Evolutionary conservation across 2,329 filamentous ascomycete genomes (phyloP).

Genomic region (Phaeophleospora eucalypticola): DNA sequence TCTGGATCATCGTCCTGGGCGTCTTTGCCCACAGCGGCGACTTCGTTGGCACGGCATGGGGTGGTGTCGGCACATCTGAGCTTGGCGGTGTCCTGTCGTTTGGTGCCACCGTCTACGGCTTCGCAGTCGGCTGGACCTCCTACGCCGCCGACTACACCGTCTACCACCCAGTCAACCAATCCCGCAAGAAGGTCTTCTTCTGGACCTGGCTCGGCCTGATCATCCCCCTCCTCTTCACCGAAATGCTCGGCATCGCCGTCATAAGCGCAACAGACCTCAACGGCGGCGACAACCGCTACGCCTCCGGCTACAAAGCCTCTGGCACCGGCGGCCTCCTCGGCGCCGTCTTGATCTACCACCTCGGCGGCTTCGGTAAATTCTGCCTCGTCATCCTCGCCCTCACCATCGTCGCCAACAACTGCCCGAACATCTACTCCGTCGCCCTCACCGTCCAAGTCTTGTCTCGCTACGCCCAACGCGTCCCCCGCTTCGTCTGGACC

Average conservation of each 20-base stretch:
- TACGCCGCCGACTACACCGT: slow-evolving; percentile 77
- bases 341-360: slow-evolving; percentile 58
- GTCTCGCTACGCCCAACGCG: slow-evolving; percentile 52
- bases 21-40: slow-evolving; percentile 63
- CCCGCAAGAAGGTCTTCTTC: slow-evolving; percentile 60
- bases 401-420: slow-evolving; percentile 44
- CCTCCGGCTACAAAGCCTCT: slow-evolving; percentile 51
- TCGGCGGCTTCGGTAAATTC: slow-evolving; percentile 68
- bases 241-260: slow-evolving; percentile 68
- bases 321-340: slow-evolving; percentile 64
- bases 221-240: slow-evolving; percentile 67
- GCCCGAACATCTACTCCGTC: slow-evolving; percentile 58
- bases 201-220: slow-evolving; percentile 67
- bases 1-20: slow-evolving; percentile 68
- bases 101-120: slow-evolving; percentile 62
- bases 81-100: slow-evolving; percentile 62
- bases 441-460: slow-evolving; percentile 65
- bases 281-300: slow-evolving; percentile 52
- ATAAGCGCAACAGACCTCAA: slow-evolving; percentile 60
- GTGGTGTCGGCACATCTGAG: slow-evolving; percentile 52
- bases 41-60: slow-evolving; percentile 61
- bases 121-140: slow-evolving; percentile 68
- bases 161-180: slow-evolving; percentile 64
- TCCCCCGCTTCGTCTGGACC: slow-evolving; percentile 67
- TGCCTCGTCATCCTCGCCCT: slow-evolving; percentile 50